phyloP scores from a whole-genome alignment of 2,329 filamentous ascomycete species.

The Sporothrix phasma region DNA sequence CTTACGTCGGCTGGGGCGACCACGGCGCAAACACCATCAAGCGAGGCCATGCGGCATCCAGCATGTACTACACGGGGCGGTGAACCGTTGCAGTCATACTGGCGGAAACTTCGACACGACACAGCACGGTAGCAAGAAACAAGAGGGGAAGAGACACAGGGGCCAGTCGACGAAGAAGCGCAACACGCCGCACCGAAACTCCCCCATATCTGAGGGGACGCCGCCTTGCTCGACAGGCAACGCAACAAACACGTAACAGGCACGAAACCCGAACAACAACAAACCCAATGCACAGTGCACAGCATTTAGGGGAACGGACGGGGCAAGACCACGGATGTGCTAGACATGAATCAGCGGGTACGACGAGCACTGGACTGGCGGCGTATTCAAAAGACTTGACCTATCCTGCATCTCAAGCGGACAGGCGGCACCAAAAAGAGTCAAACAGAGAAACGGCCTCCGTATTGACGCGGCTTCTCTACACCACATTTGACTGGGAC shows the following conservation, averaged over 20 bases:
- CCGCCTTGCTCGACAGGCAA: background rate
- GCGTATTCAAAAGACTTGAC: background rate
- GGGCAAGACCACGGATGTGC: background rate
- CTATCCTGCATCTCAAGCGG: background rate
- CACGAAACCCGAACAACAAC: background rate
- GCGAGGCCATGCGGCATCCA: slow-evolving; percentile 22
- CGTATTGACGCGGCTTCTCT: background rate
- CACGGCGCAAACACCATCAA: slow-evolving; percentile 21
- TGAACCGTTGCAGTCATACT: slow-evolving; percentile 13
- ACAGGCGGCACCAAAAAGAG: background rate
- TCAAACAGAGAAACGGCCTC: background rate
- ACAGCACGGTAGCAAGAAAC: background rate
- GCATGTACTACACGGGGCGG: slow-evolving; percentile 28
- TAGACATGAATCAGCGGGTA: background rate
- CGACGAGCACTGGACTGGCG: background rate
- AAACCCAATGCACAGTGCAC: background rate
- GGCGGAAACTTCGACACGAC: background rate
- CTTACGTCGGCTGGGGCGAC: slow-evolving; percentile 30
- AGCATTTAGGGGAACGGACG: background rate
- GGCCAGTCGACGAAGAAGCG: background rate
- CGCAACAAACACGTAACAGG: no score
- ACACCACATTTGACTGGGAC: slow-evolving; percentile 1
- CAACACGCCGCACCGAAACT: background rate
- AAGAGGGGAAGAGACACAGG: background rate
- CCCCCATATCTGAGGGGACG: background rate